Base-by-base conservation (phyloP, 2,329 filamentous ascomycete species). In the Claviceps citrina region DNA sequence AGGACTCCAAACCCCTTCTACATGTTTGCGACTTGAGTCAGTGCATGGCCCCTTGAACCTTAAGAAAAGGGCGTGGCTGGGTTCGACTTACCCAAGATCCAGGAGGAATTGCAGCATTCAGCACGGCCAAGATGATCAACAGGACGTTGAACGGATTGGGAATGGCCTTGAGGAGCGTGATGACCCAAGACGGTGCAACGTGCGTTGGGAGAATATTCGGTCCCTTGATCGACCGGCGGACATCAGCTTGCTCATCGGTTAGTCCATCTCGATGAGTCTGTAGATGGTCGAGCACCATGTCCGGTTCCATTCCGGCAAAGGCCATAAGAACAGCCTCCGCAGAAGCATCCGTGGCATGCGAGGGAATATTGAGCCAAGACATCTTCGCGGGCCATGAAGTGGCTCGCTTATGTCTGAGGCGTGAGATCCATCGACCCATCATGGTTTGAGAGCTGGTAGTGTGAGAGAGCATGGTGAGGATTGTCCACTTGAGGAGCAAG, bases 101-200 rank as follows among this genome's bases (percentile, higher is more conserved):
- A 13, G 44, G 45, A 4, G 51, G 50, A 13, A 50, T 46, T 1
- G 49, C 42, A 26, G 46, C 45, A 33, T 48, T 51, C 40, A 54
- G 49, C 26, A 54, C 48, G 31, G 51, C 51, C 25, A 54, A 39
- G 38, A 47, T 44, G 7, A 46, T 39, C 19, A 54, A 43, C 35
- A 54, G 36, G 3, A 52, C 15, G 20, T 54, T 54, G 43, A 54
- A 54, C 0, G 51, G 48, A 31, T 54, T 54, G 0, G 50, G 51
- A 18, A 54, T 49, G 24, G 51, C 46, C 30, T 40, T 46, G n/a
- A 54, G 43, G 7, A 54, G 43, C 6, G 51, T 51, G 39, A 50
- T 40, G 33, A 51, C 46, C 50, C 50, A 52, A 13, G 50, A 53
- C 2, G 51, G 51, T 2, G 51, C 43, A 33, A 43, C 47, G 37